Evolutionary conservation across 345 rosid genomes (phyloP), one percentile per base, ranked within the genome.

Genomic region (Luvunga scandens): DNA sequence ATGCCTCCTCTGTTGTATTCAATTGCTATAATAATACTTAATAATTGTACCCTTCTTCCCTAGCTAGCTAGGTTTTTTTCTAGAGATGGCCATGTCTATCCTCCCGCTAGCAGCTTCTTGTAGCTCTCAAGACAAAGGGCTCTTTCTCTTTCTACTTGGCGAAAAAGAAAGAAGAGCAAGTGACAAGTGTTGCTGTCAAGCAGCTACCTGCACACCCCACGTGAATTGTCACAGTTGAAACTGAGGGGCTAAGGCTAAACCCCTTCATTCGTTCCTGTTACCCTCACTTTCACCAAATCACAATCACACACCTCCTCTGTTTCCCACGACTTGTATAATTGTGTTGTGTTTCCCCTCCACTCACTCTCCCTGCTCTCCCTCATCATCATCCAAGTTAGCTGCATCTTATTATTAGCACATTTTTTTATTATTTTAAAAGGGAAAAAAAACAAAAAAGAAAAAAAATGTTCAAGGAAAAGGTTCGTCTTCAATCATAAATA

Each of bases 181-280:
- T 76, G 83, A 57, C 81, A 67, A 31, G 69, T 76, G 83, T 84
- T 80, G 82, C 86, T 81, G 71, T 81, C 85, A 81, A 70, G 77
- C 80, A 84, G 69, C 82, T 74, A 82, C 77, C 82, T 79, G 82
- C 82, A 53, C 57, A 69, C 81, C 86, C 89, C 89, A 85, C 85
- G 89, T 87, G 88, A 87, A 79, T 28, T 80, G 82, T 77, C 73
- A 50, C 82, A 50, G 68, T 65, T 48, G 30, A 31, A 72, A 39
- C 42, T 66, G 33, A 55, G 62, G 61, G 71, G 57, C 57, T 18
- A 53, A 18, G 50, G 50, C 68, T 56, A 27, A 55, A 6, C 24
- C 24, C 62, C 25, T n/a, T 59, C 62, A 59, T 24, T n/a, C 70
- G 21, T 79, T 81, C 48, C 19, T 38, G 18, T 69, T 30, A 61